Evolutionary conservation across 1,284 basidiomycete genomes (phyloP).

Genomic region (Cystobasidiaceae sp.): DNA sequence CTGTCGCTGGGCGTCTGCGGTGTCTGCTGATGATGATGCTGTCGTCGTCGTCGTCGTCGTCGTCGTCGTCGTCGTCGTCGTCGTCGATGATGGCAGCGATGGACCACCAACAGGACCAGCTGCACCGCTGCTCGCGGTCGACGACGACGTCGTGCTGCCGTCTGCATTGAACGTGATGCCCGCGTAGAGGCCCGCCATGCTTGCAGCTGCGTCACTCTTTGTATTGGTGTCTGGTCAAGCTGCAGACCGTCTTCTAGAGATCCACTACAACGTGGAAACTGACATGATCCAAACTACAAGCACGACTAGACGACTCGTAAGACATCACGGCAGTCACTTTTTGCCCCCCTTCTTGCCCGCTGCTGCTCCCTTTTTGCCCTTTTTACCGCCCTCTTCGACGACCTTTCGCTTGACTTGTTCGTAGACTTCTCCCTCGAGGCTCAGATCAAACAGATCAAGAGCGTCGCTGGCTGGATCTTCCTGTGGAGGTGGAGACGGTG

Average conservation of each 20-base stretch:
- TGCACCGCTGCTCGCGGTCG: not conserved
- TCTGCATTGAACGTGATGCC: constrained; percentile 25
- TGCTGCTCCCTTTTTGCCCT: constrained; percentile 15
- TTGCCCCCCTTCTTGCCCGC: too few species aligned
- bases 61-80: too few species aligned
- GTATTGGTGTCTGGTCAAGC: too few species aligned
- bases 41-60: not conserved
- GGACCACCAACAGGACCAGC: not conserved
- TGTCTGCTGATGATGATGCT: not conserved
- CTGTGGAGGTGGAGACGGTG: not conserved
- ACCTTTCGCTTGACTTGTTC: constrained; percentile 14
- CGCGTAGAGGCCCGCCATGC: constrained; percentile 28
- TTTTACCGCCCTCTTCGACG: constrained; percentile 24
- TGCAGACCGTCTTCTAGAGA: too few species aligned
- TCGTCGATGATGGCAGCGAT: not conserved
- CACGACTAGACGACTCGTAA: too few species aligned
- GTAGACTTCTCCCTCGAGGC: constrained; percentile 19
- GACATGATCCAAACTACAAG: too few species aligned
- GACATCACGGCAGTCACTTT: too few species aligned
- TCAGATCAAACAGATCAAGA: constrained; percentile 14
- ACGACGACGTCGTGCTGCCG: not conserved
- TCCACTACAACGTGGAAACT: too few species aligned
- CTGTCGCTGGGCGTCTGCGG: constrained; percentile 2
- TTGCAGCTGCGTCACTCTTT: too few species aligned
- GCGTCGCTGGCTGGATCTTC: constrained; percentile 2